Evolutionary conservation across 116 monocot species (phyloP).

Genomic region (Posidonia oceanica): DNA sequence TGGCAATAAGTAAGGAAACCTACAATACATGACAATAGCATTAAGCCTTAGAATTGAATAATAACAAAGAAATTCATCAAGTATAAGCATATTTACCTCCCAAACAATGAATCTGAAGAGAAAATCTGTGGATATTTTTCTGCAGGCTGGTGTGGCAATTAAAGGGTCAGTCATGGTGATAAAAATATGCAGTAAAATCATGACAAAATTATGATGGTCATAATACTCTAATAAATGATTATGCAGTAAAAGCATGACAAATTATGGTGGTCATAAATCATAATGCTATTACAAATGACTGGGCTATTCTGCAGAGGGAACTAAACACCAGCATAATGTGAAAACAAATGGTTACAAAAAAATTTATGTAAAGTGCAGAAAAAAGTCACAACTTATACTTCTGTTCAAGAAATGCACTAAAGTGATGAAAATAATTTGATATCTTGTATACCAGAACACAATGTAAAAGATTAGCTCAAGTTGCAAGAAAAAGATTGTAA

Average conservation of each 20-base stretch:
- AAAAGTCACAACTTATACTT: too few relatives aligned
- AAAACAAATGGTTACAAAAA: too few relatives aligned
- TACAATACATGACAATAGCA: constrained; percentile 12
- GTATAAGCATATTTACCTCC: constrained; percentile 24
- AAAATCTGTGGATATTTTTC: constrained; percentile 58
- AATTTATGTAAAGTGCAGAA: too few relatives aligned
- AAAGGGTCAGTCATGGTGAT: neutral
- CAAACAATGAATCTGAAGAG: constrained; percentile 48
- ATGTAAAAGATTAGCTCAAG: too few relatives aligned
- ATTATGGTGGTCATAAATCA: neutral
- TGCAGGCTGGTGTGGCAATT: constrained; percentile 40
- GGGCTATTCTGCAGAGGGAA: too few relatives aligned
- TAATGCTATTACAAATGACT: too few relatives aligned
- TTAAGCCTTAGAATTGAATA: neutral
- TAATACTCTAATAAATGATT: neutral
- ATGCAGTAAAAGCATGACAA: neutral
- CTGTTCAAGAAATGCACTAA: too few relatives aligned
- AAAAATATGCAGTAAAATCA: neutral
- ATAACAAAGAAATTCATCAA: neutral
- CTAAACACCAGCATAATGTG: too few relatives aligned
- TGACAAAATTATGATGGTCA: neutral
- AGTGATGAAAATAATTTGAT: too few relatives aligned
- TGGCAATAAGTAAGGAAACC: constrained; percentile 88
- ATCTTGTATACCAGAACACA: too few relatives aligned
- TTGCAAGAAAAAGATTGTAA: too few relatives aligned